Evolutionary conservation across 2,329 filamentous ascomycete genomes (phyloP).

Genomic region (Ophiocordyceps sinensis): DNA sequence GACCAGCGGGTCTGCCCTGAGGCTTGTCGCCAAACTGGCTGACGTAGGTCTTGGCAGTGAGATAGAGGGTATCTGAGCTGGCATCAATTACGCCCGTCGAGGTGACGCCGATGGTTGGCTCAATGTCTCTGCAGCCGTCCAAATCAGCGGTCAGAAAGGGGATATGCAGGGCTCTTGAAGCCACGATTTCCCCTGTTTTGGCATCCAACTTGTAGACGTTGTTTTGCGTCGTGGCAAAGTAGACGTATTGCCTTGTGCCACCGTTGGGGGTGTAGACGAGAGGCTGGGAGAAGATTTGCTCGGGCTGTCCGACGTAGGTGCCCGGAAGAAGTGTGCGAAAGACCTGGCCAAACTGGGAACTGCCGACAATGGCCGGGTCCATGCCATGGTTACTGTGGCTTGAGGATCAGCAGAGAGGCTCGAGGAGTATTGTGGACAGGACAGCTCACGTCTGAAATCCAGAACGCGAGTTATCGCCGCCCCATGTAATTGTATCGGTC

Average conservation of each 20-base stretch:
- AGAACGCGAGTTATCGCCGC: conserved; percentile 37
- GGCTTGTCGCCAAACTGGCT: conserved; percentile 15
- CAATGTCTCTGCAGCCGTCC: conserved; percentile 31
- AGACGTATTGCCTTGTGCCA: conserved; percentile 35
- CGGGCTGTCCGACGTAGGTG: conserved; percentile 30
- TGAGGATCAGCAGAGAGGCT: neutral
- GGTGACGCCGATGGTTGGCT: conserved; percentile 29
- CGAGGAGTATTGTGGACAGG: neutral
- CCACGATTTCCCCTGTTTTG: conserved; percentile 36
- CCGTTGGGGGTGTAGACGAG: conserved; percentile 32
- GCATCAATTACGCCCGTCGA: conserved; percentile 32
- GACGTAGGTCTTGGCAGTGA: conserved; percentile 27
- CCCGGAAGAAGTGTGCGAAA: conserved; percentile 38
- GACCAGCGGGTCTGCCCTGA: conserved; percentile 18
- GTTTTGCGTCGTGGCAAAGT: conserved; percentile 41
- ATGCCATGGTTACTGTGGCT: conserved; percentile 42
- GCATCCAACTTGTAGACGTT: conserved; percentile 42
- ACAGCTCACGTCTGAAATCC: conserved; percentile 37
- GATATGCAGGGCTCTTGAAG: conserved; percentile 29
- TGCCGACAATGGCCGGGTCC: conserved; percentile 42
- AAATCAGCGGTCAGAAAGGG: conserved; percentile 35
- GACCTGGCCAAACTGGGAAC: conserved; percentile 38
- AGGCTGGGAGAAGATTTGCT: conserved; percentile 39
- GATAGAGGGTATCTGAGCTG: conserved; percentile 26
- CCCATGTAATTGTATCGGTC: conserved; percentile 46